Evolutionary conservation across 2,329 filamentous ascomycete genomes (phyloP).

Genomic region (Scedosporium boydii): DNA sequence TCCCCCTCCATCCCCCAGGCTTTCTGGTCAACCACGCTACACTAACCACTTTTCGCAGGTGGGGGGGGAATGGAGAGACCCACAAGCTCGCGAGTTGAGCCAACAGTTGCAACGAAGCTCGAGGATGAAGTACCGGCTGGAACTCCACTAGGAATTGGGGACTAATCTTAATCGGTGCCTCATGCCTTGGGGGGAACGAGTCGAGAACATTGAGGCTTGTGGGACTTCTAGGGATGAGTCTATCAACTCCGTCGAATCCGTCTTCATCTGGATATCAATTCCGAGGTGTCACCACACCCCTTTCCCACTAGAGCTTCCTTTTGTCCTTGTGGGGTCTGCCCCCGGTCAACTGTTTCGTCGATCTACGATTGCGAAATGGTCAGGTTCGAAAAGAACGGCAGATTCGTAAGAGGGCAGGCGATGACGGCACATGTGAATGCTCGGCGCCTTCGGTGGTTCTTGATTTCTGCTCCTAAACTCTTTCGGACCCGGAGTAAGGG

Average conservation of each 20-base stretch:
- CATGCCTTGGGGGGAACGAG: too few relatives aligned
- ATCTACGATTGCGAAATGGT: too few relatives aligned
- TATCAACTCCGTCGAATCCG: background rate
- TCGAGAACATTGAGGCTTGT: background rate
- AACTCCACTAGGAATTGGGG: background rate
- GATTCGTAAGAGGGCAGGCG: background rate
- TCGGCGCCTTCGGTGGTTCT: background rate
- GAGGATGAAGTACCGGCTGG: background rate
- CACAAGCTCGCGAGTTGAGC: background rate
- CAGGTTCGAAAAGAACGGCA: background rate
- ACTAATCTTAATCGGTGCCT: background rate
- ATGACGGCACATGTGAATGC: background rate
- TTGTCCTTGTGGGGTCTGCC: background rate
- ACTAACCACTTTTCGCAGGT: too few relatives aligned
- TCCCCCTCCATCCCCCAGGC: background rate
- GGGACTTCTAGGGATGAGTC: background rate
- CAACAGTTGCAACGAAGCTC: background rate
- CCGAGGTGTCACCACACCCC: background rate
- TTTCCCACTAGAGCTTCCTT: background rate
- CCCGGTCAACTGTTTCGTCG: too few relatives aligned
- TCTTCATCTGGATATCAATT: background rate
- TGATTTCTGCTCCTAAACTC: background rate
- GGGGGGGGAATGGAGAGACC: background rate
- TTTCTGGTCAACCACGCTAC: too few relatives aligned
- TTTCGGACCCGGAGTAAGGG: background rate